These are phyloP conservation scores for Trichophyton equinum DNA, from an alignment of 2,329 filamentous ascomycete genomes.

Conservation along the genomic window DNA sequence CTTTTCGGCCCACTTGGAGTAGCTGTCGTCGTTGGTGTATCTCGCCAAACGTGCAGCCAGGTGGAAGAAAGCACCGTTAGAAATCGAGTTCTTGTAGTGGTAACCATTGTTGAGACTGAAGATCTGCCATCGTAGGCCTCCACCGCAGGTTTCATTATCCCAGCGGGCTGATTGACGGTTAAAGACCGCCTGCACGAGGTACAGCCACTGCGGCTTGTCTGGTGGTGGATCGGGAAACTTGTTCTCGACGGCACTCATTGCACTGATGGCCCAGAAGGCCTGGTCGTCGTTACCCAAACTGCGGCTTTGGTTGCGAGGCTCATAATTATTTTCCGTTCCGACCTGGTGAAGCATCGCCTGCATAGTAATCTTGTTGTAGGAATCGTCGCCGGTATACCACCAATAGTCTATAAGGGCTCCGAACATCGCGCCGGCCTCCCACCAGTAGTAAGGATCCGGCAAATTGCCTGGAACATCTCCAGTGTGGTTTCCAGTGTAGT, in stretches of 20 bases:
- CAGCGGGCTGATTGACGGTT: constrained; percentile 63
- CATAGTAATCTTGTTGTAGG: constrained; percentile 56
- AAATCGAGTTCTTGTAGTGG: constrained; percentile 46
- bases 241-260: constrained; percentile 65
- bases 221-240: constrained; percentile 56
- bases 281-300: constrained; percentile 45
- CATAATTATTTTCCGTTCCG: constrained; percentile 60
- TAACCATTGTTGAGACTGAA: constrained; percentile 62
- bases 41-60: constrained; percentile 55
- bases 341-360: constrained; percentile 63
- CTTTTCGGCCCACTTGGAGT: constrained; percentile 60
- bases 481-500: constrained; percentile 24
- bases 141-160: constrained; percentile 53
- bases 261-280: constrained; percentile 76
- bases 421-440: constrained; percentile 28
- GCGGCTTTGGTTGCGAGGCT: constrained; percentile 48
- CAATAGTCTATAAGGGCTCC: constrained; percentile 62
- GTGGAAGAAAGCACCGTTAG: constrained; percentile 47
- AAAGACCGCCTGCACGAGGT: constrained; percentile 65
- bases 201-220: constrained; percentile 60
- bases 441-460: constrained; percentile 28
- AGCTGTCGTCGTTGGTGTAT: constrained; percentile 69
- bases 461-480: constrained; percentile 24
- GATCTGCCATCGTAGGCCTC: constrained; percentile 77
- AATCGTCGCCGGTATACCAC: constrained; percentile 61